Evolutionary conservation across 163 green algal genomes (phyloP), one percentile per base, ranked within the genome.

Genomic region (Scenedesmus sp.): DNA sequence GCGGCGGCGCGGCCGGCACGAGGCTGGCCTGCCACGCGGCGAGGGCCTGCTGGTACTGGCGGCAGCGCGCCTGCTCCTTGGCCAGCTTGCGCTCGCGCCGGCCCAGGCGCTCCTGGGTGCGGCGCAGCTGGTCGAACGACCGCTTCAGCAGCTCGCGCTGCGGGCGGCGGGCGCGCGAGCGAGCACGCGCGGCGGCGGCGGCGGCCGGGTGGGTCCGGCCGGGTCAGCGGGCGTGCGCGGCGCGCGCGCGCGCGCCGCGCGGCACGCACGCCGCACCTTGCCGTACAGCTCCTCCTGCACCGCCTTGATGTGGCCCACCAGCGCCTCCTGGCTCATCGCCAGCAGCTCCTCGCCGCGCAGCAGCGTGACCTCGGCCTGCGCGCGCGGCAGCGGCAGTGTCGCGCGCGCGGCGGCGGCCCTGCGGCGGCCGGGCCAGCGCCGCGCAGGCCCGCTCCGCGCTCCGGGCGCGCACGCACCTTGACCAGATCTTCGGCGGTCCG

Each of bases 261-360:
- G n/a, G n/a, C n/a, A n/a, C n/a, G n/a, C n/a, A n/a, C 22, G 51
- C 33, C 58, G 57, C 47, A 80, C 71, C 71, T 80, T 80, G n/a
- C 24, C 47, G 28, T 18, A n/a, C 24, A 80, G 71, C 71, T 80
- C 71, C 39, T 63, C 58, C 47, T 80, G 71, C 45, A 71, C 29
- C 5, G 14, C 9, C 26, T 54, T 36, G 13, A 71, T 17, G 22
- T 80, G 71, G 24, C 22, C 45, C 58, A 80, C 33, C 58, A 80
- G 47, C 58, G 22, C 24, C 58, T 71, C 42, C 3, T 51, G 29
- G 31, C 31, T 58, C 71, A 80, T 39, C 36, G 26, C 62, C 18
- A 4, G 24, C 42, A 80, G 29, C 44, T 80, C 22, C 58, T 56
- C 71, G 24, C 47, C 58, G 54, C 10, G 10, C 22, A 80, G 58